Percentiles rank a stretch among this genome's conserved stretches.
Evolutionary conservation across 805 yeast species (phyloP).

Genomic region (Lachancea thermotolerans): DNA sequence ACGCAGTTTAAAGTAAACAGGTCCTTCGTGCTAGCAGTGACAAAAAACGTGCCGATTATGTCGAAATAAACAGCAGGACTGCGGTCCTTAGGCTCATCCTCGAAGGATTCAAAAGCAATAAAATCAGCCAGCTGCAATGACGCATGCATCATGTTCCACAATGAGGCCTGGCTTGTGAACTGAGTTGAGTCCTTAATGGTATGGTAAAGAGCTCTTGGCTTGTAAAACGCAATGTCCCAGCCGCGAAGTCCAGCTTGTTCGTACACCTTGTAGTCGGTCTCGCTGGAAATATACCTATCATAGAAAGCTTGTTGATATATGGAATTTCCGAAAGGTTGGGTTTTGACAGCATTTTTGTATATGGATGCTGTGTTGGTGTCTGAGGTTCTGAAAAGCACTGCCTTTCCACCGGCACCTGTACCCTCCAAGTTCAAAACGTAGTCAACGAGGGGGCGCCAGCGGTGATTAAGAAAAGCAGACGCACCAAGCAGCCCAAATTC

Average conservation of each 20-base stretch:
- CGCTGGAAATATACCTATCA: slow-evolving; percentile 61
- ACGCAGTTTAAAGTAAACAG: slow-evolving; percentile 48
- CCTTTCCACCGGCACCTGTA: slow-evolving; percentile 85
- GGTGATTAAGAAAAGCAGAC: slow-evolving; percentile 59
- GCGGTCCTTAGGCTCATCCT: slow-evolving; percentile 24
- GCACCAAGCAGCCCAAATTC: slow-evolving; percentile 88
- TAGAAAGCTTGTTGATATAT: slow-evolving; percentile 81
- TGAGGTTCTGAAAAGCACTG: slow-evolving; percentile 76
- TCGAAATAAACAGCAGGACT: slow-evolving; percentile 59
- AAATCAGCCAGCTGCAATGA: slow-evolving; percentile 52
- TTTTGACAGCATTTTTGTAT: slow-evolving; percentile 45
- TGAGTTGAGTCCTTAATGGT: slow-evolving; percentile 65
- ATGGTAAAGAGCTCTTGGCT: slow-evolving; percentile 79
- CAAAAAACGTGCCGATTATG: slow-evolving; percentile 50
- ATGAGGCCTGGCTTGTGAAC: slow-evolving; percentile 56
- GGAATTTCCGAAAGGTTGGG: slow-evolving; percentile 68
- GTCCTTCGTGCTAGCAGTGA: slow-evolving; percentile 43
- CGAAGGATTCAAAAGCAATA: slow-evolving; percentile 35
- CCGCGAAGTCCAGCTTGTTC: slow-evolving; percentile 66
- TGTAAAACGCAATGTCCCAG: slow-evolving; percentile 82
- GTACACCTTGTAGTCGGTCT: slow-evolving; percentile 81
- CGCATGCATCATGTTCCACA: slow-evolving; percentile 80
- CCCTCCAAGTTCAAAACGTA: slow-evolving; percentile 83
- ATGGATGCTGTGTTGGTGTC: slow-evolving; percentile 64
- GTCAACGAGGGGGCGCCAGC: slow-evolving; percentile 56